Base-by-base conservation (phyloP, 345 rosid genomes). In the Euphorbia lathyris region DNA sequence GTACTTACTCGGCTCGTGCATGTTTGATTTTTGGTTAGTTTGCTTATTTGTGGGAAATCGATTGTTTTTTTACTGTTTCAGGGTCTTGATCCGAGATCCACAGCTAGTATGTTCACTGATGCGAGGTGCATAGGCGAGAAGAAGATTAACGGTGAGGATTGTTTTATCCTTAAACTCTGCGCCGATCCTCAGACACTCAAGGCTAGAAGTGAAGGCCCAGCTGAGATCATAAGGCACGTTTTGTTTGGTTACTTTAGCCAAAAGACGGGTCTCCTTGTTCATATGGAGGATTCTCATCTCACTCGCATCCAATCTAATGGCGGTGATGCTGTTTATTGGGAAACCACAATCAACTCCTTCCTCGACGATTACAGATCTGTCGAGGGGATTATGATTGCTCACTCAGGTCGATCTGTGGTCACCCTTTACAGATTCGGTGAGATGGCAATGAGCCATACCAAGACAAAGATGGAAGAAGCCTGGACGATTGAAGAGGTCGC, bases 401-500 rank as follows among this genome's bases (percentile, higher is more conserved):
- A 91, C 81, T 91, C 97, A 0, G 97, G 98, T 5, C 91, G 82
- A 25, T 88, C 97, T 3, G 88, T 87, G 38, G 96, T 89, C 77
- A 89, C 94, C 32, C 95, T 91, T 69, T 93, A 88, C 79, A 83
- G 96, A 78, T 93, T 93, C 52, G 98, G 96, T 4, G 95, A 91
- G 83, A 79, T 76, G 59, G 93, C 93, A 3, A 87, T 82, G 96
- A 93, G 98, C 82, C 94, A 85, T 51, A 84, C 89, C 43, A 92
- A 86, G 71, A 92, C 96, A n/a, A 92, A 83, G 85, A 92, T 92
- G 97, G 97, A 92, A 80, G 96, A 92, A 79, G 83, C 86, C 68
- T 93, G 98, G 98, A 86, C 88, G 0, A 93, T 93, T 17, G 98
- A 93, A 74, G 98, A 93, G 84, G 98, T 93, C 73, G 97, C 97